Evolutionary conservation across 768 basidiomycete genomes (phyloP), one percentile per base, ranked within the genome.

Genomic region (Stropharia rugosoannulata): DNA sequence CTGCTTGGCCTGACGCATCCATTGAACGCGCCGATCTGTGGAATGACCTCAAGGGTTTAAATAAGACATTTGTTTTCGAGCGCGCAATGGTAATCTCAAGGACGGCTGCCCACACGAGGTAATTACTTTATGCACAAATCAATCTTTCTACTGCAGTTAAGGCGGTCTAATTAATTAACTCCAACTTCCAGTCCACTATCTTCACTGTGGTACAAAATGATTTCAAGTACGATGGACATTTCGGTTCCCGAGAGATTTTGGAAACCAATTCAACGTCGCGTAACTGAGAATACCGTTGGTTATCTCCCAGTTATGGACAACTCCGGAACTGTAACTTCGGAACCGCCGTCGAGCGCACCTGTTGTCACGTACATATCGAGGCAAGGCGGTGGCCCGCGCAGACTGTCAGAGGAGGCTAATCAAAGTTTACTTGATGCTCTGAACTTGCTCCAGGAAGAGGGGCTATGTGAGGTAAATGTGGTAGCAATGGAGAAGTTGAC

Each of bases 11-110:
- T 0, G 73, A 71, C n/a, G 63, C 80, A 12, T 68, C 83, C 1
- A 80, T 89, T 27, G 86, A 89, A 59, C 70, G 74, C 22, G 70
- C 76, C 7, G 69, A 72, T 32, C 85, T 86, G 62, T 90, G 89
- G 85, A 57, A 73, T 8, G 89, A 89, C 69, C 72, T 87, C 19
- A 69, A 76, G n/a, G 65, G 57, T 25, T 52, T 75, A 27, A 66
- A 73, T 37, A 66, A 69, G 51, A 84, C 83, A 5, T 85, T 81
- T 71, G 75, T 82, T 41, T 86, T 89, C 60, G 80, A 84, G 41
- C 78, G 78, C 15, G 78, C 83, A 10, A 71, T 88, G 55, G 70
- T 89, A 49, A 72, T 84, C 44, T 87, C 83, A 65, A 79, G 87
- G 25, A 77, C 75, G 6, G 83, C 87, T 1, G 81, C 87, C 1